Evolutionary conservation across 83 land plant genomes (phyloP), one percentile per base, ranked within the genome.

Genomic region (Picea abies): DNA sequence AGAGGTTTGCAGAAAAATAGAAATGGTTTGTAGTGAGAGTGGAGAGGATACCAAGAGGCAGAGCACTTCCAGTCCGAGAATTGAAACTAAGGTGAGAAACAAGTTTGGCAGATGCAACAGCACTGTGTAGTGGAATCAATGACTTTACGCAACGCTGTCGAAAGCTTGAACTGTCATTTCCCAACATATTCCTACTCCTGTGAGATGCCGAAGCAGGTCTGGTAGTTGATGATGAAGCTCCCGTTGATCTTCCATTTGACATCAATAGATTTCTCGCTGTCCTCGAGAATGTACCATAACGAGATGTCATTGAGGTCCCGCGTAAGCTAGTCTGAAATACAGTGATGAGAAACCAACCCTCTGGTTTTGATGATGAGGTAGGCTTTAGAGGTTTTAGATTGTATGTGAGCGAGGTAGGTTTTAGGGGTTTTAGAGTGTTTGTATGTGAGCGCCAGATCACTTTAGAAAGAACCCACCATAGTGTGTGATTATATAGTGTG

Each of bases 81-180:
- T 39, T 69, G 44, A 69, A 69, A 69, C 73, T 69, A 26, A 69
- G 73, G 9, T 32, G 73, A 35, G 73, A 69, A 7, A 69, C 73
- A 5, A 69, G 41, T 26, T 69, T 69, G 32, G 73, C 73, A 16
- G 73, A 26, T 16, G 73, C 73, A 69, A 69, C 37, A 16, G 73
- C 73, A 23, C 73, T 69, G 73, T 69, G 73, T 39, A 69, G 29
- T 11, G 73, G 73, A 69, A 69, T 69, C 44, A 39, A 32, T 69
- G 73, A 15, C 37, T 69, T 19, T 69, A 39, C 73, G 19, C 41
- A 69, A 69, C 73, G 73, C 41, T 39, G 73, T 35, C 73, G 44
- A 69, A 35, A 35, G n/a, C 16, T 69, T 15, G 41, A 35, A 8
- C 73, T 35, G 41, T 69, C 73, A 69, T 69, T 69, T 69, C 41